These are phyloP conservation scores for Starmera dryadoides DNA, from an alignment of 805 yeast genomes.

Conservation along the genomic window DNA sequence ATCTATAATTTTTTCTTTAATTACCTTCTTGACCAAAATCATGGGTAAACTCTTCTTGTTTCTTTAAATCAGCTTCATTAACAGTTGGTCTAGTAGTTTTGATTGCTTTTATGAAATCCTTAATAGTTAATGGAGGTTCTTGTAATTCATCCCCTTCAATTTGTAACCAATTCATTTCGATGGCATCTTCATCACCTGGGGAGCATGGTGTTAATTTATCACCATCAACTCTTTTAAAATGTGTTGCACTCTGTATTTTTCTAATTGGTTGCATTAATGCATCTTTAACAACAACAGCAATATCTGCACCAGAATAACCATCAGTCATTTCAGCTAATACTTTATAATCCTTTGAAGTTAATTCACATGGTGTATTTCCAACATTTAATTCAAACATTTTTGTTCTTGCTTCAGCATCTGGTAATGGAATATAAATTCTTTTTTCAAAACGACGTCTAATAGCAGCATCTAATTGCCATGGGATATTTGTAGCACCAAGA, in stretches of 20 bases:
- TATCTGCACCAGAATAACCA: slow-evolving; percentile 96
- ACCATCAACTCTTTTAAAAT: slow-evolving; percentile 59
- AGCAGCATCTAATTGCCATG: slow-evolving; percentile 98
- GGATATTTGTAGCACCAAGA: slow-evolving; percentile 95
- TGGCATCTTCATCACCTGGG: slow-evolving; percentile 87
- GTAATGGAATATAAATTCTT: slow-evolving; percentile 90
- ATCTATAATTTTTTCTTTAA: too few relatives aligned
- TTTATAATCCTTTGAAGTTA: slow-evolving; percentile 66
- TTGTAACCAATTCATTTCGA: slow-evolving; percentile 91
- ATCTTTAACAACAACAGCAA: slow-evolving; percentile 93
- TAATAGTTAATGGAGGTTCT: slow-evolving; percentile 85
- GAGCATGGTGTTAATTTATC: slow-evolving; percentile 82
- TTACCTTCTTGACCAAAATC: slow-evolving; percentile 99
- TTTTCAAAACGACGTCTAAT: slow-evolving; percentile 93
- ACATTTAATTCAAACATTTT: slow-evolving; percentile 93
- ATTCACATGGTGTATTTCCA: slow-evolving; percentile 79
- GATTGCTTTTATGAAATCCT: slow-evolving; percentile 90
- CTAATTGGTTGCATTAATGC: slow-evolving; percentile 98
- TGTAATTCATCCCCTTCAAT: slow-evolving; percentile 80
- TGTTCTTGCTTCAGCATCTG: slow-evolving; percentile 87
- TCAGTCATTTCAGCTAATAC: slow-evolving; percentile 88
- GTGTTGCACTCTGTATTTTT: slow-evolving; percentile 92
- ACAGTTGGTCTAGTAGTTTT: slow-evolving; percentile 93
- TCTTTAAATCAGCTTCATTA: slow-evolving; percentile 71
- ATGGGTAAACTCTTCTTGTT: slow-evolving; percentile 80